Evolutionary conservation across 352 stramenopile genomes (phyloP).

Genomic region (Phytophthora sansomeana): DNA sequence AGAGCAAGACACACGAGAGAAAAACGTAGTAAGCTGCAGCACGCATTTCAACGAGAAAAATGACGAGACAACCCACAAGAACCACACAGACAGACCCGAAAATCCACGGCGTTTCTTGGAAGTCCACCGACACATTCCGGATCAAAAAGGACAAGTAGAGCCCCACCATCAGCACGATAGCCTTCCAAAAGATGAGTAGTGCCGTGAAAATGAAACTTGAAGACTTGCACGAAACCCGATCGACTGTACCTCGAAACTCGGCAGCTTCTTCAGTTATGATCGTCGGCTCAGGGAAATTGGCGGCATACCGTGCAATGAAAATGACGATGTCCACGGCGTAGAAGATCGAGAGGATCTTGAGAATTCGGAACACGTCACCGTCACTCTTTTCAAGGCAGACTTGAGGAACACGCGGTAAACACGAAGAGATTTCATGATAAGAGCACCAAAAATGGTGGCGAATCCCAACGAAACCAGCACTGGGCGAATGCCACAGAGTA

Average conservation of each 20-base stretch:
- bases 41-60: constrained; percentile 51
- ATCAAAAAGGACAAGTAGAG: constrained; percentile 69
- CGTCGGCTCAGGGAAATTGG: constrained; percentile 44
- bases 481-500: constrained; percentile 44
- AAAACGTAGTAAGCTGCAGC: constrained; percentile 52
- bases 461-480: constrained; percentile 48
- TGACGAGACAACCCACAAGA: constrained; percentile 53
- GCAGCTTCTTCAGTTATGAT: constrained; percentile 23
- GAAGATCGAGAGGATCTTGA: constrained; percentile 52
- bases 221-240: constrained; percentile 42
- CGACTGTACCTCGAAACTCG: constrained; percentile 40
- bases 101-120: constrained; percentile 74
- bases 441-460: constrained; percentile 52
- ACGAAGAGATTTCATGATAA: constrained; percentile 59
- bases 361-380: constrained; percentile 44
- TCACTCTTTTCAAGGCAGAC: constrained; percentile 52
- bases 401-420: constrained; percentile 68
- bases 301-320: constrained; percentile 41
- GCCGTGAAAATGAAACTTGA: constrained; percentile 62
- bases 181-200: constrained; percentile 68
- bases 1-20: constrained; percentile 30
- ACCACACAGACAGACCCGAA: constrained; percentile 60
- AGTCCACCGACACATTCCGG: constrained; percentile 69
- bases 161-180: constrained; percentile 49
- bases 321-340: constrained; percentile 48